Base-by-base conservation (phyloP, 352 stramenopile species). In the Globisporangium radiosum region DNA sequence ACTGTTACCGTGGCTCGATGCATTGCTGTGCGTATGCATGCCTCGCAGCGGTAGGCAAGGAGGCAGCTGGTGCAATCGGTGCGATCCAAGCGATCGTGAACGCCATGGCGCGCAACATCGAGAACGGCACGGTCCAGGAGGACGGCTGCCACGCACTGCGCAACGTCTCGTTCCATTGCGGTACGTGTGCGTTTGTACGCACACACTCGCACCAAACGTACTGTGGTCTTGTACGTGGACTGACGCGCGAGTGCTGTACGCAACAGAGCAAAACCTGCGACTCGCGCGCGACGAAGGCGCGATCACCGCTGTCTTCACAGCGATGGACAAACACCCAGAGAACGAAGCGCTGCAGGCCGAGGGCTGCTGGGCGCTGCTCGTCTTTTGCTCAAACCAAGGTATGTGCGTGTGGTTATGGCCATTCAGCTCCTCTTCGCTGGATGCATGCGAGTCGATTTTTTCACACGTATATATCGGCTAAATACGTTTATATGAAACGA, bases 311-410 rank as follows among this genome's bases (percentile, higher is more conserved):
- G 80, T 92, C 11, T 54, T 85, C 3, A 73, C 72, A 39, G 78
- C 80, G 7, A 83, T 92, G 74, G 74, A 84, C 59, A 69, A 65
- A 52, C 80, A 92, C 52, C 69, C 69, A 0, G 67, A 78, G 51
- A 88, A 87, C 60, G 82, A 86, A 40, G 71, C 82, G 11, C 62
- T 92, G 48, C 78, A 90, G 57, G 76, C 76, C 0, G 78, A 92
- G 64, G 82, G 76, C 13, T 87, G 69, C 40, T 92, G 82, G 80
- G 78, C 82, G 1, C 68, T 92, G 43, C 67, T 92, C 9, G 82
- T 92, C 51, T 92, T 87, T 56, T 92, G 82, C 70, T 79, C 82
- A 11, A 92, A 92, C 59, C 80, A 86, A 56, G 78, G 79, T 85
- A 60, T 36, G 67, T 15, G 4, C 4, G 13, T 3, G 45, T 15